Base-by-base conservation (phyloP, 176 grass and related monocot genomes). In the Cenchrus americanus region DNA sequence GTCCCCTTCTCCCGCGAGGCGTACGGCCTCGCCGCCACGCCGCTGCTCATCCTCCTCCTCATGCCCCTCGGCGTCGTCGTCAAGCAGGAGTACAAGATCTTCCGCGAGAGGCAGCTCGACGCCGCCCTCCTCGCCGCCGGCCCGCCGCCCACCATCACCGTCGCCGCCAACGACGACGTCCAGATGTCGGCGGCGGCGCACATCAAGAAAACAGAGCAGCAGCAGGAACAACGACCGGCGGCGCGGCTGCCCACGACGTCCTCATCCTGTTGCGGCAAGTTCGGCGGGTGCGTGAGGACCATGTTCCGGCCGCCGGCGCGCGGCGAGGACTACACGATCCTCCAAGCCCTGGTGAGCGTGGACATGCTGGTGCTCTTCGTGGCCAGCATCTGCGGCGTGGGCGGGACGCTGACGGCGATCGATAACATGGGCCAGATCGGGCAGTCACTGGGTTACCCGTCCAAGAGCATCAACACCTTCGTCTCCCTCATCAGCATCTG, bases 381-480 rank as follows among this genome's bases (percentile, higher is more conserved):
- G 1, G 78, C 94, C 0, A 91, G 87, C 46, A 84, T 90, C 62
- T 97, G 91, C 84, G 91, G 94, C 8, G 84, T 91, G 1, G 94
- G 94, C 3, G 94, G 94, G 0, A 97, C 91, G 4, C 84, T 97
- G 52, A 93, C 94, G 7, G 94, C 94, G 2, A 93, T 97, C 75
- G 94, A 97, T 82, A 97, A 97, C 91, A 97, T 97, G 94, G 94
- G 94, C 10, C 94, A 97, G 73, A 97, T 97, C 64, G 94, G 94
- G 0, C 62, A 89, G 50, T 89, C 94, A 0, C 80, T 93, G 12
- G 84, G 87, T 1, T 93, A 97, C 86, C 86, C 89, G 0, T 10
- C 83, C 1, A 79, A 71, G 47, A 86, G 78, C 84, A 78, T 90
- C 37, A 89, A 76, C 89, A 97, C 91, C n/a, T 89, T 97, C 77